phyloP scores from a whole-genome alignment of 495 filamentous ascomycete genomes.

The Filosporella fistucella region DNA sequence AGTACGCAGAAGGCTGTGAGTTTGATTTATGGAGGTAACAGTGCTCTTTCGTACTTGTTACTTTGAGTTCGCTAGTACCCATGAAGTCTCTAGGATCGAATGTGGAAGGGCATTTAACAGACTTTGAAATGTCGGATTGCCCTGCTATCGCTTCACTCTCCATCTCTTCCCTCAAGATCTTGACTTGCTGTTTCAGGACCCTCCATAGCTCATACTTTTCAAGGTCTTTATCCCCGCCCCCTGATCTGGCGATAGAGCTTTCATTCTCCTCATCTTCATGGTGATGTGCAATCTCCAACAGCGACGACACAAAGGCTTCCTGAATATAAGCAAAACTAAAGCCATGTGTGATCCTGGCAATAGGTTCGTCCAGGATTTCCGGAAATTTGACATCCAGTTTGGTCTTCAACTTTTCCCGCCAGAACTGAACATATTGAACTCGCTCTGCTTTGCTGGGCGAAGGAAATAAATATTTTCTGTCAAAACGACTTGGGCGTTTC shows the following conservation, averaged over 20 bases:
- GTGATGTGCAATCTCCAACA: slow-evolving; percentile 39
- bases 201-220: slow-evolving; percentile 18
- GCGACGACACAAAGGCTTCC: slow-evolving; percentile 54
- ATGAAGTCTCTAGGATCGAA: no score
- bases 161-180: slow-evolving; percentile 20
- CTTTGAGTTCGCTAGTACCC: no score
- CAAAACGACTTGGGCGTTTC: slow-evolving; percentile 59
- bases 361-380: slow-evolving; percentile 43
- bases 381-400: slow-evolving; percentile 38
- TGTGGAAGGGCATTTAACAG: no score
- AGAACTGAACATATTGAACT: slow-evolving; percentile 48
- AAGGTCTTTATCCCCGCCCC: slow-evolving; percentile 16
- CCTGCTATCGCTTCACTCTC: no score
- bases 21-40: no score
- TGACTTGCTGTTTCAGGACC: slow-evolving; percentile 25
- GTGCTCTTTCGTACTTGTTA: no score
- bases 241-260: slow-evolving; percentile 5
- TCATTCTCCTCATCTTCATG: slow-evolving; percentile 4
- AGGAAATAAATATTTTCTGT: slow-evolving; percentile 57
- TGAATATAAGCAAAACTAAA: slow-evolving; percentile 65
- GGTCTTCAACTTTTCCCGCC: slow-evolving; percentile 46
- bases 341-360: slow-evolving; percentile 54
- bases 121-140: no score
- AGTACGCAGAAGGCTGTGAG: no score
- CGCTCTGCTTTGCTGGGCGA: slow-evolving; percentile 46